Conservation (phyloP, 345 rosid genomes). For the Abelmoschus esculentus region DNA sequence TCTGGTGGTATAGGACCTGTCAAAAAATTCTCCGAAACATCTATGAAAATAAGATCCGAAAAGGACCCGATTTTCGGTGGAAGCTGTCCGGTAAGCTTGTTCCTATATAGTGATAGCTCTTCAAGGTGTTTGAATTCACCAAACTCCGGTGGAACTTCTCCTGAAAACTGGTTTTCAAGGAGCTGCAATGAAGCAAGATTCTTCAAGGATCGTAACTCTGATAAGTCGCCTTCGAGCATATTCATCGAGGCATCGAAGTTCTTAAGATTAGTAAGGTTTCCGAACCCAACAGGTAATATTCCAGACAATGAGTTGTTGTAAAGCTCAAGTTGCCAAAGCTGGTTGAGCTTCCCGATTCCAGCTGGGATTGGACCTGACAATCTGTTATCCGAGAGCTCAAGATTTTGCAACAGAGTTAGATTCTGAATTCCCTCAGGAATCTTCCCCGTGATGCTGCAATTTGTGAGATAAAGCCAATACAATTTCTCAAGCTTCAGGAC, state of each 20-base stretch:
- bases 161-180: conserved; percentile 50
- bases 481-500: conserved; percentile 41
- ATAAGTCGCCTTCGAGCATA: conserved; percentile 52
- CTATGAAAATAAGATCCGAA: conserved; percentile 40
- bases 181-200: conserved; percentile 48
- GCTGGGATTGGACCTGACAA: conserved; percentile 54
- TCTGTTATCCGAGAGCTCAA: conserved; percentile 59
- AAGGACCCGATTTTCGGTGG: conserved; percentile 62
- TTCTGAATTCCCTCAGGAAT: conserved; percentile 59
- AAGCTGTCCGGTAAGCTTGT: conserved; percentile 60
- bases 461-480: conserved; percentile 61
- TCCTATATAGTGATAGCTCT: conserved; percentile 51
- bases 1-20: conserved; percentile 74
- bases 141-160: conserved; percentile 61
- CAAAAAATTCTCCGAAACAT: conserved; percentile 67
- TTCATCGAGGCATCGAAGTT: conserved; percentile 61
- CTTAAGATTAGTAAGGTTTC: conserved; percentile 45
- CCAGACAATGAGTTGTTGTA: conserved; percentile 59
- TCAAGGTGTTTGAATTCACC: conserved; percentile 52
- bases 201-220: conserved; percentile 41
- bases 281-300: conserved; percentile 49
- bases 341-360: conserved; percentile 37
- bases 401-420: conserved; percentile 46
- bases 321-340: conserved; percentile 64
- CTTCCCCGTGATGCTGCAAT: conserved; percentile 61